Conservation (phyloP, 2,329 filamentous ascomycete genomes). For the Teratosphaeria gauchensis region DNA sequence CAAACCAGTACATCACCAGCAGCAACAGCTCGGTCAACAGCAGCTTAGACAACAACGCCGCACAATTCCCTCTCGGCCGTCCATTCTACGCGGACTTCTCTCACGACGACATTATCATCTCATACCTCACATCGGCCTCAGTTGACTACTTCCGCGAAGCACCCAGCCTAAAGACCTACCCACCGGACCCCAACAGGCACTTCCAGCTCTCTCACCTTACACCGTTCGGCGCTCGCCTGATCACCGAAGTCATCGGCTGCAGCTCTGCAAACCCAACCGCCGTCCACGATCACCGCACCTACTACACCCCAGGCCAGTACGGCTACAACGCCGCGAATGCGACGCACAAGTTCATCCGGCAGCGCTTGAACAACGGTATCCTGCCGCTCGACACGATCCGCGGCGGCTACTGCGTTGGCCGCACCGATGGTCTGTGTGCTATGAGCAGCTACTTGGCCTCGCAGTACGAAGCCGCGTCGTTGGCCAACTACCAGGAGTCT, state of each 20-base stretch:
- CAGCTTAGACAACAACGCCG: conserved; percentile 37
- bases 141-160: conserved; percentile 45
- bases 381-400: conserved; percentile 39
- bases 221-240: conserved; percentile 45
- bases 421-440: conserved; percentile 39
- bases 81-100: conserved; percentile 45
- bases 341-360: conserved; percentile 40
- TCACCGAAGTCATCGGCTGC: conserved; percentile 49
- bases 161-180: conserved; percentile 33
- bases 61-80: conserved; percentile 38
- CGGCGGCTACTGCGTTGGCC: conserved; percentile 34
- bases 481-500: conserved; percentile 39
- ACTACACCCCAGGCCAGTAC: conserved; percentile 37
- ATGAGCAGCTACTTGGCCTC: conserved; percentile 34
- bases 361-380: conserved; percentile 43
- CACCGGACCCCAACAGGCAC: conserved; percentile 34
- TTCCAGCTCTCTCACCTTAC: conserved; percentile 44
- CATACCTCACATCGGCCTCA: conserved; percentile 42
- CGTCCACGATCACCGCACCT: conserved; percentile 29
- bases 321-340: conserved; percentile 34
- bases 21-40: conserved; percentile 45
- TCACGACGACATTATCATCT: conserved; percentile 45
- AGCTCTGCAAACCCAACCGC: conserved; percentile 29
- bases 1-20: conserved; percentile 36
- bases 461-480: conserved; percentile 29